These are phyloP conservation scores for Solanum medicagineum DNA, from an alignment of 257 asterid species.

Conservation along the genomic window DNA sequence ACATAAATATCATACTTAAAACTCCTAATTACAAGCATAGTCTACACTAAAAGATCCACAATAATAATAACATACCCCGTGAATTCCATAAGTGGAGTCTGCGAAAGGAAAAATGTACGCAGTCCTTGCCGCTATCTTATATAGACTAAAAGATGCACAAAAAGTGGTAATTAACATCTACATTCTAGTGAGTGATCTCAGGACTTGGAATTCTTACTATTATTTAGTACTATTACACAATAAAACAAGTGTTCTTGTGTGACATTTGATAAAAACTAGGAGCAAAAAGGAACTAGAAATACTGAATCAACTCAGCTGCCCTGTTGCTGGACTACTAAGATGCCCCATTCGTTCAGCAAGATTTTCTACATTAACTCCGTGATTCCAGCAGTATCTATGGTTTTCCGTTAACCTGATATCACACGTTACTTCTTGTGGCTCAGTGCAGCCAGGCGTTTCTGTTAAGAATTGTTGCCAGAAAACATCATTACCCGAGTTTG, in stretches of 20 bases:
- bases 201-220: not conserved
- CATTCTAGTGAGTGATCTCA: not conserved
- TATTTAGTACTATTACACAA: not conserved
- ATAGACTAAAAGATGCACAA: not conserved
- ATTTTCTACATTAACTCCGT: conserved; percentile 21
- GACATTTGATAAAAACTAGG: not conserved
- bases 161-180: not conserved
- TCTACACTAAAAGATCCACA: not conserved
- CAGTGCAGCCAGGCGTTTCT: conserved; percentile 42
- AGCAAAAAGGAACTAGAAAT: not conserved
- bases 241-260: not conserved
- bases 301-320: conserved; percentile 12
- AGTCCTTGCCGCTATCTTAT: too few species aligned
- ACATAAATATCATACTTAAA: too few species aligned
- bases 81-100: too few species aligned
- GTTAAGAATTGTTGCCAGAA: conserved; percentile 89
- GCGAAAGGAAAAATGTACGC: too few species aligned
- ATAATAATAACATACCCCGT: too few species aligned
- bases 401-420: conserved; percentile 14
- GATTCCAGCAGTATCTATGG: conserved; percentile 48
- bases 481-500: conserved; percentile 47
- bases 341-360: conserved; percentile 40
- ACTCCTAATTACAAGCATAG: not conserved
- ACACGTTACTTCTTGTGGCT: conserved; percentile 18
- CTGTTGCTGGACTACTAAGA: conserved; percentile 29